Base-by-base conservation (phyloP, 768 basidiomycete species). In the Ephemerocybe angulata region DNA sequence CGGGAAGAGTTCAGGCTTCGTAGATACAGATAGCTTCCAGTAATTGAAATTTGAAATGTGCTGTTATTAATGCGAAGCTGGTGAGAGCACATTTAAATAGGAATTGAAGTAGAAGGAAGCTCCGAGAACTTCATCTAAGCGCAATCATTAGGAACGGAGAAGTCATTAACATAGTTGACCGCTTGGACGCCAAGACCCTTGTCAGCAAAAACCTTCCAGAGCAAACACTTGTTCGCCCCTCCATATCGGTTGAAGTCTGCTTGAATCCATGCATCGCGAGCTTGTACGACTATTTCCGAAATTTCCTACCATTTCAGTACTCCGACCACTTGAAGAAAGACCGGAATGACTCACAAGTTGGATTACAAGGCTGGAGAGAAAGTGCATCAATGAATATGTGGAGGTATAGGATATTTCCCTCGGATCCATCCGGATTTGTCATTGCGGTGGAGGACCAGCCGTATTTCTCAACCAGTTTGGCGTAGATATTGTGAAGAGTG, bases 381-480 rank as follows among this genome's bases (percentile, higher is more conserved):
- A 81, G 70, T 1, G 75, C 69, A 57, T 79, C 79, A 52, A 80
- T 64, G 62, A 78, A 75, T 37, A 81, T 72, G 56, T 78, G 76
- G 8, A 79, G 60, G 68, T 70, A 80, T 10, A 79, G 71, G 52
- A 75, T 62, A 63, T 80, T 79, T 33, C 80, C 80, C 25, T 67
- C 73, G 2, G 69, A 61, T 47, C 69, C 67, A 13, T 55, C 62
- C 7, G 77, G 68, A 58, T 78, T 66, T 1, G 74, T 75, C 43
- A 65, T 66, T 19, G 75, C 73, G 21, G 67, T 69, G 4, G 67
- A 57, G 4, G 69, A 69, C 63, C 66, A 75, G 7, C 72, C 73
- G 29, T 65, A 61, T 1, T 62, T 60, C 7, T 25, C 56, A 8
- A 75, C 70, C 37, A 76, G 70, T 3, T 67, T 62, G 3, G 75